Conservation (phyloP, 129 eudicot genomes). For the Heracleum sosnowskyi region DNA sequence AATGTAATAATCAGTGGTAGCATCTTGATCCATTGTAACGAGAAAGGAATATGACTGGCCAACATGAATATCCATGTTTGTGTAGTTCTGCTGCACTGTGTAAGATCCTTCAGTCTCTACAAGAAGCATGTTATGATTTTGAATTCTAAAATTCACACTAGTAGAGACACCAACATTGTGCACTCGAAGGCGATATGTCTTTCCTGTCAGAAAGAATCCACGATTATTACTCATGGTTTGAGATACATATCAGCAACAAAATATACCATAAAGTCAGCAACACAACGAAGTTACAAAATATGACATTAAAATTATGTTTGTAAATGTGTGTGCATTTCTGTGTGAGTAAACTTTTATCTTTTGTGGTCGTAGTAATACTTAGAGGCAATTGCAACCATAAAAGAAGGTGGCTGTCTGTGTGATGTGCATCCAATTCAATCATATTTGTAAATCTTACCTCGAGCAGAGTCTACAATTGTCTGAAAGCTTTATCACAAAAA, state of each 20-base stretch:
- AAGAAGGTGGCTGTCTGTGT: too few species aligned
- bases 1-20: slow-evolving; percentile 74
- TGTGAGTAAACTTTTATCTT: neutral
- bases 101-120: slow-evolving; percentile 98
- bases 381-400: neutral
- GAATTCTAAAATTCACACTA: slow-evolving; percentile 89
- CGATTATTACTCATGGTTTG: neutral
- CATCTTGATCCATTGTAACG: slow-evolving; percentile 89
- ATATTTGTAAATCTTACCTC: neutral
- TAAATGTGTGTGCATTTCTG: neutral
- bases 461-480: neutral
- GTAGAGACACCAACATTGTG: slow-evolving; percentile 85
- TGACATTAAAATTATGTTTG: neutral
- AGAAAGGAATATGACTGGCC: slow-evolving; percentile 97
- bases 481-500: neutral
- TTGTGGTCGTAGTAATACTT: neutral
- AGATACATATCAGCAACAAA: slow-evolving; percentile 8
- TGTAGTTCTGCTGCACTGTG: slow-evolving; percentile 83
- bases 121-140: slow-evolving; percentile 83
- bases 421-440: neutral
- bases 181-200: slow-evolving; percentile 83
- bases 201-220: slow-evolving; percentile 46
- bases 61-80: slow-evolving; percentile 96
- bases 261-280: neutral
- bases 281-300: neutral